Evolutionary conservation across 257 asterid species (phyloP).

Genomic region (Echites panduratus): DNA sequence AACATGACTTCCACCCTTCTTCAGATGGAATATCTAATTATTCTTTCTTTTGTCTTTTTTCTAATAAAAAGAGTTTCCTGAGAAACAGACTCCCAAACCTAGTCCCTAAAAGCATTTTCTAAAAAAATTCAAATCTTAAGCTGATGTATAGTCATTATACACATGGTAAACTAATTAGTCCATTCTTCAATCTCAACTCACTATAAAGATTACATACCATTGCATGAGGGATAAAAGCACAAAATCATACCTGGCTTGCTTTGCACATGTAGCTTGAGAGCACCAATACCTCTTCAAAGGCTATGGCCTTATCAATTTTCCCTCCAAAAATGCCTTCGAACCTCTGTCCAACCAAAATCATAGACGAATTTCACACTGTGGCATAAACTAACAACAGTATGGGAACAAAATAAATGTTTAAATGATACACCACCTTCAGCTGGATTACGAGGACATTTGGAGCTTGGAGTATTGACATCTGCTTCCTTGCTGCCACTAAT

Average conservation of each 20-base stretch:
- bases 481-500: constrained; percentile 96
- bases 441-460: constrained; percentile 97
- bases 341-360: constrained; percentile 45
- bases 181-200: neutral
- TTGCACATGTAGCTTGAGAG: constrained; percentile 89
- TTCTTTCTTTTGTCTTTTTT: neutral
- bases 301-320: constrained; percentile 74
- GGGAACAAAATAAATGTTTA: constrained; percentile 11
- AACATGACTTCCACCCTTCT: neutral
- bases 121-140: neutral
- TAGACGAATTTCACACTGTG: neutral
- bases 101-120: neutral
- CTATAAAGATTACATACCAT: neutral
- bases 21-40: neutral
- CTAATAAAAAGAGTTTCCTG: neutral
- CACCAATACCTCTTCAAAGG: constrained; percentile 68
- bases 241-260: constrained; percentile 57
- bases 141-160: neutral
- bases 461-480: constrained; percentile 86
- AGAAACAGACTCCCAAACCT: neutral
- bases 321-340: constrained; percentile 88
- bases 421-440: constrained; percentile 57
- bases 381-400: constrained; percentile 4
- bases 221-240: neutral
- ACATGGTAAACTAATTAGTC: neutral